A percentile compares a stretch with the other conserved stretches of the same genome.
phyloP scores from a whole-genome alignment of 2,329 filamentous ascomycete genomes.

The Camillea tinctor region DNA sequence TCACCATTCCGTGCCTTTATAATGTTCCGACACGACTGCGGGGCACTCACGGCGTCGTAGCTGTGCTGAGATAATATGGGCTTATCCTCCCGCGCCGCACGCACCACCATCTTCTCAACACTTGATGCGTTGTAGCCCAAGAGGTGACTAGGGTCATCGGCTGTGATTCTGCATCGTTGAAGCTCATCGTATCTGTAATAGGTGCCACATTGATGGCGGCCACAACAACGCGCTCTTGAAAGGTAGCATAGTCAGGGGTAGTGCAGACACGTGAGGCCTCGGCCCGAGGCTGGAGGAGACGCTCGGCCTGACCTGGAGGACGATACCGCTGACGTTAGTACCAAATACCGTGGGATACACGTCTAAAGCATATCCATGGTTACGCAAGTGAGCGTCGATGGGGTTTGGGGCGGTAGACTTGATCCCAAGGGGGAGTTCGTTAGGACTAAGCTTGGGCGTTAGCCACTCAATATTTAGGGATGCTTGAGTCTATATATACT shows the following conservation, averaged over 20 bases:
- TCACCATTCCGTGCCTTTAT: conserved; percentile 33
- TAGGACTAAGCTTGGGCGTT: conserved; percentile 45
- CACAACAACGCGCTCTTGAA: conserved; percentile 43
- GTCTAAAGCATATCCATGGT: conserved; percentile 40
- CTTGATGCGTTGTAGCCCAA: conserved; percentile 45
- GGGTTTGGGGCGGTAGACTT: conserved; percentile 50
- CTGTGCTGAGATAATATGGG: conserved; percentile 40
- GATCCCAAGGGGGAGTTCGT: conserved; percentile 47
- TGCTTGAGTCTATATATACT: too few species aligned
- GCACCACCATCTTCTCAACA: conserved; percentile 44
- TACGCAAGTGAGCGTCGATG: conserved; percentile 42
- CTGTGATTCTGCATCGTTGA: conserved; percentile 40
- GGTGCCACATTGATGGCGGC: conserved; percentile 40
- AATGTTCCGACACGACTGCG: conserved; percentile 36
- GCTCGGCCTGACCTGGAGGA: conserved; percentile 40
- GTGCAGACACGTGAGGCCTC: conserved; percentile 39
- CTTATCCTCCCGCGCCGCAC: conserved; percentile 36
- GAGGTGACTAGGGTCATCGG: conserved; percentile 39
- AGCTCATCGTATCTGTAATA: conserved; percentile 37
- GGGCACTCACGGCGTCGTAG: conserved; percentile 40
- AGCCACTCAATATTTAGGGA: conserved; percentile 38
- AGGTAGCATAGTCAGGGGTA: conserved; percentile 46
- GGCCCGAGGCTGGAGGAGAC: conserved; percentile 30
- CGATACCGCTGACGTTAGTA: conserved; percentile 43
- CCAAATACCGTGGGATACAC: conserved; percentile 42